phyloP scores from a whole-genome alignment of 2,329 filamentous ascomycete species.

The Colletotrichum lentis region DNA sequence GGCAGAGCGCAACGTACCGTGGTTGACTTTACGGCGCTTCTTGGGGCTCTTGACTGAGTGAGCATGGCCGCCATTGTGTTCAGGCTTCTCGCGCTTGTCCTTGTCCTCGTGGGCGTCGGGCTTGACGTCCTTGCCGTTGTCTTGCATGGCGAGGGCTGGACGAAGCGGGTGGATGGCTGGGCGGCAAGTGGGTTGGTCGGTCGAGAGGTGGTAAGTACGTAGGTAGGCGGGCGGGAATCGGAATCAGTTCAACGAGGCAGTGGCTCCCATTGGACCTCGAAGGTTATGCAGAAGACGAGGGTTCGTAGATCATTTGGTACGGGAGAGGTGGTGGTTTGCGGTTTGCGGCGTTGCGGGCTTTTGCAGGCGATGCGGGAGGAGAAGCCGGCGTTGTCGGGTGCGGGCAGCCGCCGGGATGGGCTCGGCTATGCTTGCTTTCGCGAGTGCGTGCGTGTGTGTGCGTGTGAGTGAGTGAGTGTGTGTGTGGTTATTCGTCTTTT shows the following conservation, averaged over 20 bases:
- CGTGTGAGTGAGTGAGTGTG: too few species aligned
- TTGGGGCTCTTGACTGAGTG: conserved; percentile 67
- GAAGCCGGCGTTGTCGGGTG: conserved; percentile 15
- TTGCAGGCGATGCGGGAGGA: conserved; percentile 7
- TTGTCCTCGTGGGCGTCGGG: conserved; percentile 50
- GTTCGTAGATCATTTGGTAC: conserved; percentile 48
- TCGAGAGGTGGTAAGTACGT: not conserved
- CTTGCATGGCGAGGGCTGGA: conserved; percentile 45
- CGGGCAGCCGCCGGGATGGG: conserved; percentile 10
- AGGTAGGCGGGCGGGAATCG: conserved; percentile 8
- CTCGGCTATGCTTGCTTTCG: conserved; percentile 11
- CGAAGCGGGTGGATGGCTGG: not conserved
- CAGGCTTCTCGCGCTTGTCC: conserved; percentile 41
- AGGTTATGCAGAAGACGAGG: conserved; percentile 55
- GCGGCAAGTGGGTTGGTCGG: not conserved
- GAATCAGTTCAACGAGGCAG: conserved; percentile 46
- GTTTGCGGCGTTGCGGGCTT: not conserved
- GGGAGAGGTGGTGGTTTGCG: not conserved
- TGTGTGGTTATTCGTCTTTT: not conserved
- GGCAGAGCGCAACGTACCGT: conserved; percentile 70
- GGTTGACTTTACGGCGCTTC: conserved; percentile 89
- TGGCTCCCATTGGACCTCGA: conserved; percentile 54
- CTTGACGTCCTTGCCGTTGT: conserved; percentile 50
- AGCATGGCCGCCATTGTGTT: conserved; percentile 45
- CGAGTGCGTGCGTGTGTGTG: too few species aligned